A percentile compares a stretch with the other conserved stretches of the same genome.
These are phyloP conservation scores for Fonsecaea monophora DNA, from an alignment of 2,329 filamentous ascomycete species.

Conservation along the genomic window DNA sequence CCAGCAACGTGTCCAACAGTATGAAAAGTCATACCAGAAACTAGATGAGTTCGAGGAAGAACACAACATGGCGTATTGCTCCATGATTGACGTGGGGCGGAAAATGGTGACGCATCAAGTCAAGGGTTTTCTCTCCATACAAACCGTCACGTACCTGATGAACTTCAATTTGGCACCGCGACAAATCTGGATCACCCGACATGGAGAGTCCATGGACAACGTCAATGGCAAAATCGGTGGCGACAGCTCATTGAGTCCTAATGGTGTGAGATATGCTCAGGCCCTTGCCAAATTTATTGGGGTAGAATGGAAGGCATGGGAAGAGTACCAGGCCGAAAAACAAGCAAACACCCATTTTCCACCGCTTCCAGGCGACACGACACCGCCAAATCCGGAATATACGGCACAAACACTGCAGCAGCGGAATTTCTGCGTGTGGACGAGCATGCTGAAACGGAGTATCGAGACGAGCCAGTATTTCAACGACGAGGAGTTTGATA, in stretches of 20 bases:
- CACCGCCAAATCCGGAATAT: slow-evolving; percentile 89
- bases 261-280: slow-evolving; percentile 78
- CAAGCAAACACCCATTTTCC: slow-evolving; percentile 80
- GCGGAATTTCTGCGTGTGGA: slow-evolving; percentile 97
- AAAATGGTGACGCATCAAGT: slow-evolving; percentile 92
- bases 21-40: slow-evolving; percentile 92
- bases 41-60: slow-evolving; percentile 90
- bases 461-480: slow-evolving; percentile 89
- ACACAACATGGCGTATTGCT: slow-evolving; percentile 90
- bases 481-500: slow-evolving; percentile 93
- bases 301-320: slow-evolving; percentile 79
- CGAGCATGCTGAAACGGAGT: slow-evolving; percentile 91
- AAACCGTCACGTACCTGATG: slow-evolving; percentile 91
- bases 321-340: slow-evolving; percentile 80
- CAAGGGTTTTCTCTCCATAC: slow-evolving; percentile 87
- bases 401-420: slow-evolving; percentile 61
- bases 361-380: slow-evolving; percentile 88
- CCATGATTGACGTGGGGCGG: slow-evolving; percentile 95
- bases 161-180: slow-evolving; percentile 96
- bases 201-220: slow-evolving; percentile 91
- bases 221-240: slow-evolving; percentile 87
- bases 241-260: slow-evolving; percentile 81
- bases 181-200: slow-evolving; percentile 97
- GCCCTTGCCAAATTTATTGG: slow-evolving; percentile 85
- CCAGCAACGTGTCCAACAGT: slow-evolving; percentile 87